These are phyloP conservation scores for Quercus wislizeni DNA, from an alignment of 306 rosid genomes.

Conservation along the genomic window DNA sequence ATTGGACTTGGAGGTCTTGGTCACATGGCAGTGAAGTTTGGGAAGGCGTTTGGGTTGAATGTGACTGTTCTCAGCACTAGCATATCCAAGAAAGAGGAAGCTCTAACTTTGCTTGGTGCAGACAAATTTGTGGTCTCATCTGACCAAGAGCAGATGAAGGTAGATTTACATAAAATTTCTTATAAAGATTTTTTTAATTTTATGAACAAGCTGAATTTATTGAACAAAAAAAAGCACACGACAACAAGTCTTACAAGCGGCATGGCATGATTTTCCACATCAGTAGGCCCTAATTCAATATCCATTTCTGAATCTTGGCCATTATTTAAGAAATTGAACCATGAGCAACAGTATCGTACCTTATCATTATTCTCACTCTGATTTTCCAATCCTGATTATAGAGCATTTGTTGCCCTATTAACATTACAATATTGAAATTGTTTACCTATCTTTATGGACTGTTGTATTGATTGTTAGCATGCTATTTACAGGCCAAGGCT, in stretches of 20 bases:
- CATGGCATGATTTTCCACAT: background rate
- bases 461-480: conserved; percentile 7
- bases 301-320: no score
- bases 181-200: conserved; percentile 12
- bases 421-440: no score
- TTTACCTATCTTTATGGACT: no score
- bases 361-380: no score
- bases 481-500: conserved; percentile 44
- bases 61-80: conserved; percentile 80
- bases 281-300: no score
- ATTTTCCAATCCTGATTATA: no score
- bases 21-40: conserved; percentile 84
- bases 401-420: no score
- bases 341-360: no score
- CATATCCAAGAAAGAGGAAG: conserved; percentile 77
- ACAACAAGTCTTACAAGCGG: background rate
- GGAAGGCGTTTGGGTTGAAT: conserved; percentile 71
- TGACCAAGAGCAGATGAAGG: conserved; percentile 66
- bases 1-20: conserved; percentile 94
- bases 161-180: conserved; percentile 17
- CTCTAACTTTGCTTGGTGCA: conserved; percentile 62
- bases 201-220: background rate
- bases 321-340: no score
- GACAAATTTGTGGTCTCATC: conserved; percentile 72
- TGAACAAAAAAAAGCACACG: no score